Evolutionary conservation across 306 rosid genomes (phyloP), one percentile per base, ranked within the genome.

Genomic region (Acacia crassicarpa): DNA sequence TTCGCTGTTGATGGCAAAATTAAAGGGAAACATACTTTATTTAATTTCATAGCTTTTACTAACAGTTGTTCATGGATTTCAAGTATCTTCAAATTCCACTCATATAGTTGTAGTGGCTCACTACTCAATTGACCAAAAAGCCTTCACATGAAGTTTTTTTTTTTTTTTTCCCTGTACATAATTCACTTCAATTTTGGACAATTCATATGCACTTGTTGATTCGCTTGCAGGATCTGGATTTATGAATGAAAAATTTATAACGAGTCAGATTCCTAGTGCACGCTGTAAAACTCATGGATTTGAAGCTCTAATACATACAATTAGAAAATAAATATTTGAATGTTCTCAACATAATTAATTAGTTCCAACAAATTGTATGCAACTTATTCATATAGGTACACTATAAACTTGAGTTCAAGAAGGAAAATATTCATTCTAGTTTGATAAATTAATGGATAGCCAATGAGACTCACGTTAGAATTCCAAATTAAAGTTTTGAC

Each of bases 21-120:
- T 45, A 71, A 70, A 33, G 35, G 78, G 11, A 70, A 70, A 11
- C 9, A 45, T 56, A 75, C 67, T 79, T 74, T 82, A 61, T 35
- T 77, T 51, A 77, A 35, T 53, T 33, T 27, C 25, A 35, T 25
- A 62, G 38, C 16, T 11, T 25, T 62, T 13, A 11, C 17, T 23
- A 56, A 20, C 13, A 19, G 9, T 2, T 20, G 9, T 19, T 22
- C 35, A 20, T 58, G 9, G 5, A 8, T 56, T 19, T 54, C 19
- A 53, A 17, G 23, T 56, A n/a, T 19, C 27, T 56, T 56, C 12
- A 19, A 56, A 54, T 19, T 20, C 56, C 25, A 20, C 25, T 54
- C 9, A 20, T 46, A 13, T 53, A 19, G 25, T 6, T 51, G 58
- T 51, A 51, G 22, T 5, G 58, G 58, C 61, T 54, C 61, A 54